These are phyloP conservation scores for Psilocybe cyanescens DNA, from an alignment of 768 basidiomycete genomes.

Conservation along the genomic window DNA sequence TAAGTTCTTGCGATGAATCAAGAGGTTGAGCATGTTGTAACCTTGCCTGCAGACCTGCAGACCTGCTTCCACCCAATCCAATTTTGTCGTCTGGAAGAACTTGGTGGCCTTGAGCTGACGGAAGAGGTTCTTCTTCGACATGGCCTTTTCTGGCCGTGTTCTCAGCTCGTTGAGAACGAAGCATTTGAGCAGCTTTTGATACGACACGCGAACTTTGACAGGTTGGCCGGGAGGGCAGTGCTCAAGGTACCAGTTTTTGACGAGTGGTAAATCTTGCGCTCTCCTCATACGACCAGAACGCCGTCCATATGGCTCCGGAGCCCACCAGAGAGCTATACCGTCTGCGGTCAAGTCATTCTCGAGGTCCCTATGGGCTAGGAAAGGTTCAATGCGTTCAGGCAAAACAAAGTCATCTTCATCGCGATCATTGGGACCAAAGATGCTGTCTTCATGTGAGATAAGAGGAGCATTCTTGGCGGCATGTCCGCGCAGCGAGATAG, in stretches of 20 bases:
- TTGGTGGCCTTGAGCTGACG: conserved; percentile 97
- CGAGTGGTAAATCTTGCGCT: conserved; percentile 93
- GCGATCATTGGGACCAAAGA: conserved; percentile 86
- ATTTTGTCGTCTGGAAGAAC: conserved; percentile 97
- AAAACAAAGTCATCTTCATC: conserved; percentile 91
- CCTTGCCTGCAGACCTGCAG: conserved; percentile 98
- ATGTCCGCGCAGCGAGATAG: conserved; percentile 89
- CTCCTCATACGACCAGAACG: conserved; percentile 92
- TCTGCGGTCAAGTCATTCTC: conserved; percentile 95
- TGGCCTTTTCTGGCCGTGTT: conserved; percentile 89
- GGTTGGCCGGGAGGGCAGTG: conserved; percentile 96
- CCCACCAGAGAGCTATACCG: conserved; percentile 98
- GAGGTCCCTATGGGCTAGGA: conserved; percentile 76
- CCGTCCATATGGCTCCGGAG: conserved; percentile 93
- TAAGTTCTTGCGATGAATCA: conserved; percentile 98
- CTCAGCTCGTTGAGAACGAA: conserved; percentile 95
- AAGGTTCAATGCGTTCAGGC: conserved; percentile 76
- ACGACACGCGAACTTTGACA: conserved; percentile 98
- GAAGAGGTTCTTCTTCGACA: conserved; percentile 98
- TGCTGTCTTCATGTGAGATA: conserved; percentile 87
- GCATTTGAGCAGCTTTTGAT: conserved; percentile 96
- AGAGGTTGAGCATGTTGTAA: conserved; percentile 98
- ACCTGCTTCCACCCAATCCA: conserved; percentile 99
- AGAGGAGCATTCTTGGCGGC: conserved; percentile 82
- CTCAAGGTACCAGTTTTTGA: conserved; percentile 99